A percentile compares a stretch with the other conserved stretches of the same genome.
phyloP scores from a whole-genome alignment of 1,284 basidiomycete species.

The Fomitopsis schrenkii region DNA sequence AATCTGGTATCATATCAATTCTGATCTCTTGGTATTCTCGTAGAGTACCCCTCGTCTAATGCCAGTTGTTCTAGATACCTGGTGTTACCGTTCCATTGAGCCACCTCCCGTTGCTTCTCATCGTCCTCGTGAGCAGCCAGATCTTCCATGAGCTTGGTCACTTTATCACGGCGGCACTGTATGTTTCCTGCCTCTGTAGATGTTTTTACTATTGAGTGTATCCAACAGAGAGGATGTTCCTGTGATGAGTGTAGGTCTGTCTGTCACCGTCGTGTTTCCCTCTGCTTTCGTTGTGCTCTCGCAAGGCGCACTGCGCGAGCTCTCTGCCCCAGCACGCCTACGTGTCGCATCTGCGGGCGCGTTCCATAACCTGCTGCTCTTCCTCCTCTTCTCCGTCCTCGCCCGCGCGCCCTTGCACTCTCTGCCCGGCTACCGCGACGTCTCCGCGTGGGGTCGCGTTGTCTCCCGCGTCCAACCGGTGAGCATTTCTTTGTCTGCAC shows the following conservation, averaged over 20 bases:
- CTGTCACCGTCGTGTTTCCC: constrained; percentile 55
- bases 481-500: constrained; percentile 14
- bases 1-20: no score
- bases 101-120: constrained; percentile 56
- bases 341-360: constrained; percentile 64
- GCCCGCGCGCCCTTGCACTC: constrained; percentile 56
- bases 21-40: no score
- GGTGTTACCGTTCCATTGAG: constrained; percentile 69
- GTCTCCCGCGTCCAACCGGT: constrained; percentile 49
- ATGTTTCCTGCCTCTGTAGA: constrained; percentile 24
- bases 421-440: constrained; percentile 43
- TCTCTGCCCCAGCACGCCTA: constrained; percentile 39
- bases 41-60: neutral
- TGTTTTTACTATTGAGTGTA: neutral
- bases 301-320: constrained; percentile 32
- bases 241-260: constrained; percentile 51
- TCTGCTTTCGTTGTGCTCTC: constrained; percentile 68
- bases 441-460: constrained; percentile 44
- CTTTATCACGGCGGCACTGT: constrained; percentile 63
- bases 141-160: constrained; percentile 70
- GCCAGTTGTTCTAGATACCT: constrained; percentile 49
- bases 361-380: constrained; percentile 53
- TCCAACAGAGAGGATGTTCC: constrained; percentile 48
- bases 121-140: constrained; percentile 56
- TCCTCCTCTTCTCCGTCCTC: constrained; percentile 13